Base-by-base conservation (phyloP, 1,284 basidiomycete genomes). In the Inonotus obliquus region DNA sequence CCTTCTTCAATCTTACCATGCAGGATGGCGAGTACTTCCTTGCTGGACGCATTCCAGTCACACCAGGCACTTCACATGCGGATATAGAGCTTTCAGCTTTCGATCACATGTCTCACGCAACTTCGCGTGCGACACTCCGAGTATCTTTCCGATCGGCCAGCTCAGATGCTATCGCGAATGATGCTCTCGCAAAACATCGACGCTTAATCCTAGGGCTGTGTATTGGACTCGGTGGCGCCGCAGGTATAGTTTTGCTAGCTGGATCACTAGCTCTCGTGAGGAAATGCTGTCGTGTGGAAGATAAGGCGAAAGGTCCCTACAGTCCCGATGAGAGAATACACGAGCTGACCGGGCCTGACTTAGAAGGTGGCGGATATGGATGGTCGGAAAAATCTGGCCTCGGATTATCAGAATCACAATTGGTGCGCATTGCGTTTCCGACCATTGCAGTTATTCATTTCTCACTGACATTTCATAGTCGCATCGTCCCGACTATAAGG, bases 101-200 rank as follows among this genome's bases (percentile, higher is more conserved):
- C 70, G 87, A 86, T 45, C 75, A 72, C 52, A 63, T 79, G 27
- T 90, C 86, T 2, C 87, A 87, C 67, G 88, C 89, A 7, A 87
- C 82, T 0, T 92, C 89, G 11, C 85, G 87, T 67, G 75, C 85
- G 1, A 79, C 69, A 51, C 75, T 91, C n/a, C 72, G 77, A 0
- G 74, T 92, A 52, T 77, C 79, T 35, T 74, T 86, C 27, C 75
- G 78, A 1, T 69, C 29, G 21, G 25, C 76, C 61, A 66, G 72
- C 44, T 65, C 72, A 56, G 69, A 74, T 59, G 64, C 60, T 23
- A 67, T 75, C 68, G 65, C 73, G 32, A 52, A 74, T 1, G 54
- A 52, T n/a, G 54, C 47, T 6, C 27, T 61, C 4, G 47, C 54
- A 23, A 21, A 65, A 69, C 47, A 75, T 73, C 80, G 73, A 2